These are phyloP conservation scores for Psilocybe subaeruginosa DNA, from an alignment of 768 basidiomycete species.

Conservation along the genomic window DNA sequence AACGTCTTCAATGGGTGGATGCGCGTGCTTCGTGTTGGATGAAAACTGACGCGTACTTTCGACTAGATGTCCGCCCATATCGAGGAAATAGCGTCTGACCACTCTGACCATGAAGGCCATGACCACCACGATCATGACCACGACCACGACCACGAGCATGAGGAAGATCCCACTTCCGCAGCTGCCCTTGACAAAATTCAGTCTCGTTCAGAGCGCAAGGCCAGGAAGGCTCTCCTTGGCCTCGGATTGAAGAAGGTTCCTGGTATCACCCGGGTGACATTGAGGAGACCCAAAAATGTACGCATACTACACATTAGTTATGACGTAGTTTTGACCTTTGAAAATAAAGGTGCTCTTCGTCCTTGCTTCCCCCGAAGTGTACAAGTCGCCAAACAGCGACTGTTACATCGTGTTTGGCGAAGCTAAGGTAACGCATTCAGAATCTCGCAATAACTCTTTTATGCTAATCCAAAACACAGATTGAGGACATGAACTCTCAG, in stretches of 20 bases:
- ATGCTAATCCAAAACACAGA: constrained; percentile 39
- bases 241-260: constrained; percentile 93
- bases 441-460: neutral
- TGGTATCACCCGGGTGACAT: constrained; percentile 92
- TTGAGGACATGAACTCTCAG: constrained; percentile 86
- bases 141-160: constrained; percentile 53
- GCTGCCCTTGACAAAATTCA: constrained; percentile 92
- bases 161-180: constrained; percentile 84
- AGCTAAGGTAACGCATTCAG: constrained; percentile 65
- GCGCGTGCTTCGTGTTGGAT: constrained; percentile 29
- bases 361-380: constrained; percentile 92
- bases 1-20: constrained; percentile 34
- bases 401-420: constrained; percentile 99
- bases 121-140: constrained; percentile 74
- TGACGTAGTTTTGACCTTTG: constrained; percentile 6
- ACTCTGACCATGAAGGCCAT: constrained; percentile 67
- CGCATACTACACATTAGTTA: constrained; percentile 27
- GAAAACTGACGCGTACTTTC: constrained; percentile 28
- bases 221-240: constrained; percentile 88
- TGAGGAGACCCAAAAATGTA: constrained; percentile 94
- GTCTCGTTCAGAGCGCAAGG: constrained; percentile 93
- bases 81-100: constrained; percentile 83
- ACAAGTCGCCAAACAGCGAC: constrained; percentile 96
- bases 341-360: constrained; percentile 80
- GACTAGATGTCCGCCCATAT: constrained; percentile 78